Conservation (phyloP, 371 early-diverging fungal genomes). For the Actinomortierella wolfii region DNA sequence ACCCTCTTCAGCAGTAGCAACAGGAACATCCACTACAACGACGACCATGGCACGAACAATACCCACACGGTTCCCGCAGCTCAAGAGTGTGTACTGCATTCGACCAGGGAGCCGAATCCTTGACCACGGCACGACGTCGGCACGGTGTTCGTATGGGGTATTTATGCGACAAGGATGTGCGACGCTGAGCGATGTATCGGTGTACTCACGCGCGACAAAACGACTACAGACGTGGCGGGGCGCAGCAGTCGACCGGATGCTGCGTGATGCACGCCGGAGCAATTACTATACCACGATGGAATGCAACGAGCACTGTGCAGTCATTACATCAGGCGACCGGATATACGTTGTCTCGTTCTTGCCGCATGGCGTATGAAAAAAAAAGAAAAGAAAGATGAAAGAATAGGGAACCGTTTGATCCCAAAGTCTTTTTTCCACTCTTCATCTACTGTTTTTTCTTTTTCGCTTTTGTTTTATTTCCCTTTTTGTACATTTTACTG, state of each 20-base stretch:
- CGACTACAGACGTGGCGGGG: constrained; percentile 27
- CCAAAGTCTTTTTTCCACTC: neutral
- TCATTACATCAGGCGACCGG: constrained; percentile 31
- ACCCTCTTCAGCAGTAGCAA: too few species aligned
- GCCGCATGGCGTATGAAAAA: constrained; percentile 17
- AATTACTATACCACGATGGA: constrained; percentile 45
- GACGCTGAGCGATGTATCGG: constrained; percentile 27
- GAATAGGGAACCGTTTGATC: neutral
- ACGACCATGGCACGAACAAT: constrained; percentile 2
- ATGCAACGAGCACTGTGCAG: constrained; percentile 43
- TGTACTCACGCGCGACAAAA: constrained; percentile 32
- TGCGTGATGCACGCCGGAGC: constrained; percentile 25
- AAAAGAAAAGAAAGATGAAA: neutral
- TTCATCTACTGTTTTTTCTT: constrained; percentile 1
- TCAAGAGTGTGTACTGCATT: constrained; percentile 33
- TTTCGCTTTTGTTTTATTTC: neutral
- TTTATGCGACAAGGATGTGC: constrained; percentile 34
- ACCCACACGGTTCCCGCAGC: constrained; percentile 43
- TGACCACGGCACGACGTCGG: constrained; percentile 45
- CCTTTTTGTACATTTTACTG: too few species aligned
- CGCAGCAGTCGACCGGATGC: constrained; percentile 25
- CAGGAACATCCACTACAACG: neutral
- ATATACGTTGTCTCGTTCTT: constrained; percentile 41
- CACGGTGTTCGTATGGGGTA: constrained; percentile 36
- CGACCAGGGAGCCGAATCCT: constrained; percentile 23